Conservation (phyloP, 176 grass and related monocot genomes). For the Otatea glauca region DNA sequence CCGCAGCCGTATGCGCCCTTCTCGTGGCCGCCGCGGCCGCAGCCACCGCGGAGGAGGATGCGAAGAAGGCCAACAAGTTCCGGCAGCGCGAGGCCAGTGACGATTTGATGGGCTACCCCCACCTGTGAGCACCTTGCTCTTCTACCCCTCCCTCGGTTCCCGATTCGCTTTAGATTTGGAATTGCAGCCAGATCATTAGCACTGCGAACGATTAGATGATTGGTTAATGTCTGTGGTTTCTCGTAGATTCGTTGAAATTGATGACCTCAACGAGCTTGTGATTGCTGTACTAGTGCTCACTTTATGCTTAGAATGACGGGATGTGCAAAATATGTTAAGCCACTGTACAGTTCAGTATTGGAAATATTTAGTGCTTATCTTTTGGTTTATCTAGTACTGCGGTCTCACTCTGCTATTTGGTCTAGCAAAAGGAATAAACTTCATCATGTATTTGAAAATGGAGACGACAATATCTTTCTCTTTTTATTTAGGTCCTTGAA, state of each 20-base stretch:
- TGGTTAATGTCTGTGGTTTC: background rate
- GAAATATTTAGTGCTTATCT: background rate
- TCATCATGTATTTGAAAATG: background rate
- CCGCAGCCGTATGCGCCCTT: conserved; percentile 42
- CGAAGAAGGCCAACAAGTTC: conserved; percentile 81
- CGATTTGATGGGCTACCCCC: conserved; percentile 72
- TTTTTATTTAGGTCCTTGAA: background rate
- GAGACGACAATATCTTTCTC: background rate
- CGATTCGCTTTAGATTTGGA: conserved; percentile 34
- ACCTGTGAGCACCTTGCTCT: conserved; percentile 54
- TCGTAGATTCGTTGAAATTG: background rate
- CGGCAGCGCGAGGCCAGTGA: conserved; percentile 91
- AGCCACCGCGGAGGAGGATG: conserved; percentile 20
- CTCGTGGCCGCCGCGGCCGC: background rate
- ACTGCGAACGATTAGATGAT: conserved; percentile 4
- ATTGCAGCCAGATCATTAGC: conserved; percentile 19
- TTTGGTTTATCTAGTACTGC: background rate
- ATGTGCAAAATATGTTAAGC: background rate
- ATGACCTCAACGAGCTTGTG: conserved; percentile 1
- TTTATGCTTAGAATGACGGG: conserved; percentile 16
- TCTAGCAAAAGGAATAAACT: background rate
- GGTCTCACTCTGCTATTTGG: background rate
- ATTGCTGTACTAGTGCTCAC: background rate
- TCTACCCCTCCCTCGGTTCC: background rate
- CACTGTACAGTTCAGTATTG: background rate